A percentile compares a stretch with the other conserved stretches of the same genome.
These are phyloP conservation scores for Musa troglodytarum DNA, from an alignment of 176 grass and related monocot genomes.

Conservation along the genomic window DNA sequence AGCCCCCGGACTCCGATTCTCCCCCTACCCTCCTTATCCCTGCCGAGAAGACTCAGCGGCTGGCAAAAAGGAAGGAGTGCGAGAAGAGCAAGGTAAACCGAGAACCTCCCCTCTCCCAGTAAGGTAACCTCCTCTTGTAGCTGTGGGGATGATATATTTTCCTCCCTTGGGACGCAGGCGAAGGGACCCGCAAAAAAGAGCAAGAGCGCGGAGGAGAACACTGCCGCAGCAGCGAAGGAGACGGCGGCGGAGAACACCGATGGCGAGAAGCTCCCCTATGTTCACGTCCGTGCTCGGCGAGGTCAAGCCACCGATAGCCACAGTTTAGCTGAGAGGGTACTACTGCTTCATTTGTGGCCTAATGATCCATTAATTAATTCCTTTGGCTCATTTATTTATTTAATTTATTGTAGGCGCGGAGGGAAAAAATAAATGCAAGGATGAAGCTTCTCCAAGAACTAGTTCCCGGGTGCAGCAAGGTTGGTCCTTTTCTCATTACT, in stretches of 20 bases:
- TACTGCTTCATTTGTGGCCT: neutral
- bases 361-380: neutral
- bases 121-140: neutral
- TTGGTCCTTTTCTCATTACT: neutral
- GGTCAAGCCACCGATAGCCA: constrained; percentile 24
- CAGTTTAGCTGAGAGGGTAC: constrained; percentile 20
- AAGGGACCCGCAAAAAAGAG: neutral
- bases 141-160: constrained; percentile 10
- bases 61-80: constrained; percentile 18
- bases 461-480: constrained; percentile 23
- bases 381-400: neutral
- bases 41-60: neutral
- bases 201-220: neutral
- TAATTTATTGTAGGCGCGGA: constrained; percentile 13
- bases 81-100: neutral
- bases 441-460: constrained; percentile 22
- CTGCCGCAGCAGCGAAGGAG: neutral
- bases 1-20: neutral
- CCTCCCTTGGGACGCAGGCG: neutral
- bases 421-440: constrained; percentile 19
- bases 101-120: neutral
- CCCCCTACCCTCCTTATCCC: constrained; percentile 12
- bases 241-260: neutral
- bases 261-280: constrained; percentile 5
- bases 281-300: constrained; percentile 18